phyloP scores from a whole-genome alignment of 2,329 filamentous ascomycete genomes.

The Phialemoniopsis sp. region DNA sequence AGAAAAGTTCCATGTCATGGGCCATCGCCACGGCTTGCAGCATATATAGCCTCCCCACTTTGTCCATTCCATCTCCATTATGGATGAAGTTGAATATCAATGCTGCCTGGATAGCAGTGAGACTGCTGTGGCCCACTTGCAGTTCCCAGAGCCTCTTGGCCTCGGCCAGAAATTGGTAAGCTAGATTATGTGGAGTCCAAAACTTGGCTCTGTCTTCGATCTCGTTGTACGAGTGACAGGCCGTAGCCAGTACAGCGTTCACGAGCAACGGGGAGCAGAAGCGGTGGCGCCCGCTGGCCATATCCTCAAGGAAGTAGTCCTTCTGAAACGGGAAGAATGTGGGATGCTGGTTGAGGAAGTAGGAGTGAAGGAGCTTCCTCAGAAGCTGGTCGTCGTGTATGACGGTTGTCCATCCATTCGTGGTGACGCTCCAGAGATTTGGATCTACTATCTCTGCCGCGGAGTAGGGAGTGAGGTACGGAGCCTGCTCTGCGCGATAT shows the following conservation, averaged over 20 bases:
- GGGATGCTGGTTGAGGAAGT: constrained; percentile 42
- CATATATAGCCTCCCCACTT: constrained; percentile 27
- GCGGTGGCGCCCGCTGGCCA: constrained; percentile 18
- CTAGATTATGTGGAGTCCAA: constrained; percentile 26
- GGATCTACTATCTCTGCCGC: constrained; percentile 27
- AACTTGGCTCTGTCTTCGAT: constrained; percentile 20
- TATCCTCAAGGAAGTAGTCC: constrained; percentile 32
- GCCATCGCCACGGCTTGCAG: constrained; percentile 25
- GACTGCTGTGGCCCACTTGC: constrained; percentile 14
- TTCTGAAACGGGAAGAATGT: constrained; percentile 31
- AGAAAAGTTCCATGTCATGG: constrained; percentile 23
- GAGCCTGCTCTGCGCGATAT: constrained; percentile 2
- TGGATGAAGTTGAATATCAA: constrained; percentile 21
- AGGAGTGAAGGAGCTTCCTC: constrained; percentile 63
- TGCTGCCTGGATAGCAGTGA: constrained; percentile 28
- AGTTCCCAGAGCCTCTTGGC: constrained; percentile 27
- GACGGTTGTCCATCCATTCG: constrained; percentile 30
- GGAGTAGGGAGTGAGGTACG: constrained; percentile 30
- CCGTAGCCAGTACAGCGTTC: constrained; percentile 28
- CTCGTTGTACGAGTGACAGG: constrained; percentile 22
- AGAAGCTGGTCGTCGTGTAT: constrained; percentile 27
- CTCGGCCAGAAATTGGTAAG: constrained; percentile 29
- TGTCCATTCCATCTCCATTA: constrained; percentile 27
- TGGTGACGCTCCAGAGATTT: constrained; percentile 17
- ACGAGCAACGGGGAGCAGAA: constrained; percentile 35